Evolutionary conservation across 805 yeast genomes (phyloP), one percentile per base, ranked within the genome.

Genomic region (Kodamaea neixiangensis): DNA sequence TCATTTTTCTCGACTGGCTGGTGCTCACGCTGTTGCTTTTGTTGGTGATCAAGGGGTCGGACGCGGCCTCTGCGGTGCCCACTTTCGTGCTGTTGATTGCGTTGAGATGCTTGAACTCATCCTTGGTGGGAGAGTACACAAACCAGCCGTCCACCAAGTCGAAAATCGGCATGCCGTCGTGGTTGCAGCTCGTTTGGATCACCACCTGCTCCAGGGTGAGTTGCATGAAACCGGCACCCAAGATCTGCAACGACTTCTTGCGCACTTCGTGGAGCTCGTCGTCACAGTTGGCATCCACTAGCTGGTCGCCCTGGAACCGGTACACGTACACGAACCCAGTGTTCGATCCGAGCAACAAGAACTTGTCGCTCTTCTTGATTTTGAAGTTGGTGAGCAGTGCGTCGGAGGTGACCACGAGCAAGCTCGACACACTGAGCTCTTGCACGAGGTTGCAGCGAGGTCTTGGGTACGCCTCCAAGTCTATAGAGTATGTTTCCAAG

Each of bases 91-190:
- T 44, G 25, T 52, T 54, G 14, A 62, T 58, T 17, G 65, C 59
- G 37, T 61, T 62, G 35, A 72, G 53, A 44, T 69, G 66, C 29
- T 61, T 56, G 54, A 62, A 61, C 58, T 76, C 80, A 10, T 55
- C 52, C 17, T 68, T 63, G 3, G 76, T 64, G 0, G 82, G 80
- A 10, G 73, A 68, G 55, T 73, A 78, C 5, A 73, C 78, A 17
- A 82, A 58, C 81, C 83, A 79, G 40, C 73, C 65, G 7, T 78
- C 82, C 34, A 71, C 69, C 1, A 81, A 42, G 57, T 80, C 85
- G 56, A 75, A 75, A 1, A 81, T 73, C 1, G 83, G 78, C 25
- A 54, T 49, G 10, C 64, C 67, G 46, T 73, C 76, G 7, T 50
- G 53, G 34, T 49, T 44, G 14, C 60, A 55, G 47, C 72, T 66